phyloP scores from a whole-genome alignment of 2,329 filamentous ascomycete genomes.

The Cryphonectria nitschkei region DNA sequence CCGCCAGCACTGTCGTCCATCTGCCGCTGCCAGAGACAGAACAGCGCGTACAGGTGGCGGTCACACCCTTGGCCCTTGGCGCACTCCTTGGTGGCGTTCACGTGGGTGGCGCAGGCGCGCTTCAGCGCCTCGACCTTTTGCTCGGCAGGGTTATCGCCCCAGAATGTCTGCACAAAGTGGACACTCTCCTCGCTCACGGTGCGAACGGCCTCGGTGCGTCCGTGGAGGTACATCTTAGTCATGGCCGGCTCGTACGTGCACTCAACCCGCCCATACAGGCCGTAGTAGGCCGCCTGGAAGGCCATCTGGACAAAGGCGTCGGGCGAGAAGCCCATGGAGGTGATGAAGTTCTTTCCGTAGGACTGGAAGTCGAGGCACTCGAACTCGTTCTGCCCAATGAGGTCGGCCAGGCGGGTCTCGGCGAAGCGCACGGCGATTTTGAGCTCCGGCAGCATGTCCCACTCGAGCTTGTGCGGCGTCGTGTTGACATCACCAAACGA shows the following conservation, averaged over 20 bases:
- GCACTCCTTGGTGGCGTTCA: slow-evolving; percentile 78
- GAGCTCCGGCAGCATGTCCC: slow-evolving; percentile 94
- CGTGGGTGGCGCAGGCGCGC: slow-evolving; percentile 83
- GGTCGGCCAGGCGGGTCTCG: slow-evolving; percentile 88
- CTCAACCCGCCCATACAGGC: slow-evolving; percentile 89
- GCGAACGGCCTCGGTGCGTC: slow-evolving; percentile 90
- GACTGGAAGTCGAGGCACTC: slow-evolving; percentile 84
- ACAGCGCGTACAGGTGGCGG: slow-evolving; percentile 89
- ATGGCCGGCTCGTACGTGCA: slow-evolving; percentile 98
- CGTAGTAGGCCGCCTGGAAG: slow-evolving; percentile 97
- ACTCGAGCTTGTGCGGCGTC: slow-evolving; percentile 93
- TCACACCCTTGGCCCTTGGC: slow-evolving; percentile 91
- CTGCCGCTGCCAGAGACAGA: slow-evolving; percentile 90
- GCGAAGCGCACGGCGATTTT: slow-evolving; percentile 91
- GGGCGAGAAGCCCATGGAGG: slow-evolving; percentile 92
- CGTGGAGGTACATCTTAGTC: slow-evolving; percentile 94
- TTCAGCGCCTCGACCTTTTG: slow-evolving; percentile 85
- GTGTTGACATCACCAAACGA: slow-evolving; percentile 94
- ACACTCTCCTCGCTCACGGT: slow-evolving; percentile 81
- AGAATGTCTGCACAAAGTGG: slow-evolving; percentile 92
- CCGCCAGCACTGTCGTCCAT: slow-evolving; percentile 72
- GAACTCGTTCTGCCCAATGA: slow-evolving; percentile 97
- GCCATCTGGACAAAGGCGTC: slow-evolving; percentile 99
- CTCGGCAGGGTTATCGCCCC: slow-evolving; percentile 83
- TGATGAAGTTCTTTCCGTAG: slow-evolving; percentile 98